Evolutionary conservation across 2,329 filamentous ascomycete genomes (phyloP).

Genomic region (Catunica adiposa): DNA sequence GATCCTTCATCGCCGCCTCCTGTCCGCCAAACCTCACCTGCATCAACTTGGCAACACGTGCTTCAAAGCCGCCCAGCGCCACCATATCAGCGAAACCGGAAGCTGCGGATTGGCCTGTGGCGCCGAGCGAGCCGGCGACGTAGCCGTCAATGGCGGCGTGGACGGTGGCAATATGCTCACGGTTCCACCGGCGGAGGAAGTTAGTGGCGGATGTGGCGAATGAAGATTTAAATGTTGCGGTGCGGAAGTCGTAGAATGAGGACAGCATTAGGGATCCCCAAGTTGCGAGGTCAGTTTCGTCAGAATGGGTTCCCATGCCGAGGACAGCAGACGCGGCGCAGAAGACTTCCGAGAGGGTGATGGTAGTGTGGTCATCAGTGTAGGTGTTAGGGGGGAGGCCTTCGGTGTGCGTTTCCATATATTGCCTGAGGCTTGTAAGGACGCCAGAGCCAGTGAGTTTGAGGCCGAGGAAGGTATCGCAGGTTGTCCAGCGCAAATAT

Average conservation of each 20-base stretch:
- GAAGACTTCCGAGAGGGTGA: conserved; percentile 3
- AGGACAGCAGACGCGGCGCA: conserved; percentile 5
- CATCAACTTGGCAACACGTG: conserved; percentile 6
- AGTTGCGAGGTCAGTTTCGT: conserved; percentile 6
- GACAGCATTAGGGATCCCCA: conserved; percentile 9
- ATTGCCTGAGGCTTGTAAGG: neutral
- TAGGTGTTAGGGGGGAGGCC: neutral
- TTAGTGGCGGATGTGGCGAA: conserved; percentile 4
- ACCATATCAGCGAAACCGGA: neutral
- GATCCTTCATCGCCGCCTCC: neutral
- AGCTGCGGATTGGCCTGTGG: neutral
- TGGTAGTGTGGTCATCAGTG: neutral
- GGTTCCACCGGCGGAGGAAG: conserved; percentile 8
- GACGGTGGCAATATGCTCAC: neutral
- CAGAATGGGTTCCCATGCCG: conserved; percentile 3
- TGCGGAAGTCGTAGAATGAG: conserved; percentile 7
- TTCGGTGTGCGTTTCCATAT: neutral
- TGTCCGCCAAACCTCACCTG: conserved; percentile 3
- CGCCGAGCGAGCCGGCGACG: conserved; percentile 1
- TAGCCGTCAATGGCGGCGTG: conserved; percentile 9
- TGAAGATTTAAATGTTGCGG: conserved; percentile 4
- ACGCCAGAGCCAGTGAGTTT: conserved; percentile 3
- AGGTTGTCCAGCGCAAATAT: conserved; percentile 11
- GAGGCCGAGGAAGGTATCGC: conserved; percentile 7
- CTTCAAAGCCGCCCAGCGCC: neutral